A percentile compares a stretch with the other conserved stretches of the same genome.
phyloP scores from a whole-genome alignment of 2,329 filamentous ascomycete species.

The Beauveria asiatica region DNA sequence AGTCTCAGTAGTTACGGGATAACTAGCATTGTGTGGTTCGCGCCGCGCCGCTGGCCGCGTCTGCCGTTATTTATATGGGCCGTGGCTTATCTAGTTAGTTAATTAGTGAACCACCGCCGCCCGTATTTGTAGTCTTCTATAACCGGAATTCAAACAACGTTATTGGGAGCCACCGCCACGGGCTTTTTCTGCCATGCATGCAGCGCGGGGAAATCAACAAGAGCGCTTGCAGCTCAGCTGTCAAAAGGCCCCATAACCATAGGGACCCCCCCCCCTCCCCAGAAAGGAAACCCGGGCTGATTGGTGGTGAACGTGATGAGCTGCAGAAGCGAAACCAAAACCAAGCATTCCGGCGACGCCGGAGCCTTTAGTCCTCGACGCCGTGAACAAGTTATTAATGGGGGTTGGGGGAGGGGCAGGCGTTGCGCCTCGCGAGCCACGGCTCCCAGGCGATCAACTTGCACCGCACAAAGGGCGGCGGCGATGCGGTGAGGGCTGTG shows the following conservation, averaged over 20 bases:
- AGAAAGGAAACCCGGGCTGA: neutral
- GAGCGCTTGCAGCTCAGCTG: too few species aligned
- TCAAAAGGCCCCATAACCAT: too few species aligned
- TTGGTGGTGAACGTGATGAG: neutral
- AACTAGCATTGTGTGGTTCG: slow-evolving; percentile 1
- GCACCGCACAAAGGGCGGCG: neutral
- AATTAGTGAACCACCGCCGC: neutral
- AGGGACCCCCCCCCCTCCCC: neutral
- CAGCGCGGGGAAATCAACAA: neutral
- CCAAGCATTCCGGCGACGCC: neutral
- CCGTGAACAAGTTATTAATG: neutral
- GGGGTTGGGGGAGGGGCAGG: neutral
- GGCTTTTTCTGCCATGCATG: neutral
- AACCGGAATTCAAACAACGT: neutral
- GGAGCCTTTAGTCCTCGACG: neutral
- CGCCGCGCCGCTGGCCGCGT: slow-evolving; percentile 6
- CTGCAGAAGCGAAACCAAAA: neutral
- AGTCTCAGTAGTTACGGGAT: neutral
- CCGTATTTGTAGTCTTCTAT: neutral
- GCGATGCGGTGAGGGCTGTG: neutral
- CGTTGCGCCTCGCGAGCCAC: slow-evolving; percentile 1
- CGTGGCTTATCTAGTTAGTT: slow-evolving; percentile 4
- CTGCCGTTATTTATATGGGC: slow-evolving; percentile 12
- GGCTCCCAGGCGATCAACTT: neutral
- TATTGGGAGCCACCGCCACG: neutral